Evolutionary conservation across 2,329 filamentous ascomycete genomes (phyloP), one percentile per base, ranked within the genome.

Genomic region (Coniochaeta pulveracea): DNA sequence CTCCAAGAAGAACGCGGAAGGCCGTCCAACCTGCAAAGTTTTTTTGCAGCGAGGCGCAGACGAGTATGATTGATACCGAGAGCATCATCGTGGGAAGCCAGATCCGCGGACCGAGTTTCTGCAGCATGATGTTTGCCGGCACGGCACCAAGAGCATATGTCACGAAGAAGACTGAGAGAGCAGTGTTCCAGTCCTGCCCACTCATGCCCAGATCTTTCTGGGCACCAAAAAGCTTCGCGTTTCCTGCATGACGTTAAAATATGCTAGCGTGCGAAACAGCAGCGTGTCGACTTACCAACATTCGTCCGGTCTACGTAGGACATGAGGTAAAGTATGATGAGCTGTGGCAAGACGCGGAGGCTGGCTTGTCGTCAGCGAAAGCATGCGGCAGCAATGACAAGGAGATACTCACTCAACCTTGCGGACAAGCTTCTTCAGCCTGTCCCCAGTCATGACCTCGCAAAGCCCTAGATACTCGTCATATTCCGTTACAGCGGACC

Each of bases 61-160:
- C 15, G 6, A 14, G n/a, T 11, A 40, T 29, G 11, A 41, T 17
- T 10, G 37, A 39, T 40, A 36, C 43, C 11, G 32, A 15, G 14
- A 25, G 34, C 18, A 47, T 37, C 10, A 42, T 40, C 19, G 38
- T 22, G n/a, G 41, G 39, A 19, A 44, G 43, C 45, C 45, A 47
- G 33, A 45, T 38, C 26, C 40, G 43, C 52, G 61, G 58, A 51
- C 58, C 32, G 53, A 61, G 37, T 49, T 51, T 39, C 47, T 56
- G 12, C 41, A 60, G 11, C 47, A 57, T 38, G 44, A 46, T 43
- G 31, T 47, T 46, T 15, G 44, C 44, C 5, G 43, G 32, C 3
- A 39, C 40, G 26, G 44, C 44, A 30, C 35, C 38, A 2, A 43
- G 32, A 9, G 40, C 43, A 24, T 47, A 47, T 9, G 44, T 47